These are phyloP conservation scores for Saraca asoca DNA, from an alignment of 331 rosid genomes.

Conservation along the genomic window DNA sequence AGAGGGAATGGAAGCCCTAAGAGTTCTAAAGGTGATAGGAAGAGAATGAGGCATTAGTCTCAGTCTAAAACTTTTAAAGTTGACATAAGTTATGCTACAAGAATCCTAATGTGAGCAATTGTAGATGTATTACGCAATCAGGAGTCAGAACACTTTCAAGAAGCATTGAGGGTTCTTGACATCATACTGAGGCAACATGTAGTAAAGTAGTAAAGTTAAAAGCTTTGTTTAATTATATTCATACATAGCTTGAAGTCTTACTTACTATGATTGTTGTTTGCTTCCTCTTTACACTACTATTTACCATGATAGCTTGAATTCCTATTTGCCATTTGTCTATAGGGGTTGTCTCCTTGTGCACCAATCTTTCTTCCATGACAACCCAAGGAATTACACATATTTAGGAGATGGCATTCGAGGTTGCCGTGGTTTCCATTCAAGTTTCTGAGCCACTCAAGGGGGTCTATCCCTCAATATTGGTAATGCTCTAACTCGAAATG, in stretches of 20 bases:
- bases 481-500: background rate
- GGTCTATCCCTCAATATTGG: conserved; percentile 47
- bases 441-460: conserved; percentile 46
- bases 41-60: conserved; percentile 31
- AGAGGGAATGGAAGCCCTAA: conserved; percentile 22
- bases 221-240: background rate
- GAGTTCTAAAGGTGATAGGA: background rate
- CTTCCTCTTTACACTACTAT: no score
- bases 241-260: conserved; percentile 2
- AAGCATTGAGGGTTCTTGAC: conserved; percentile 38
- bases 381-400: conserved; percentile 23
- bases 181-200: conserved; percentile 44
- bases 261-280: background rate
- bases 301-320: background rate
- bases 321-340: background rate
- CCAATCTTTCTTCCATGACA: conserved; percentile 47
- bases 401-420: conserved; percentile 43
- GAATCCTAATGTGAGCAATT: conserved; percentile 38
- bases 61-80: conserved; percentile 37
- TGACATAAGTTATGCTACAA: conserved; percentile 32
- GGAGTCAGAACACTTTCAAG: conserved; percentile 32
- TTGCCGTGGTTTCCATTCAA: conserved; percentile 45
- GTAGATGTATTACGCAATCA: conserved; percentile 30
- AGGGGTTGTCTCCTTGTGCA: conserved; percentile 51
- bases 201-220: conserved; percentile 40